Evolutionary conservation across 805 yeast genomes (phyloP), one percentile per base, ranked within the genome.

Genomic region (Pichia phayaonensis): DNA sequence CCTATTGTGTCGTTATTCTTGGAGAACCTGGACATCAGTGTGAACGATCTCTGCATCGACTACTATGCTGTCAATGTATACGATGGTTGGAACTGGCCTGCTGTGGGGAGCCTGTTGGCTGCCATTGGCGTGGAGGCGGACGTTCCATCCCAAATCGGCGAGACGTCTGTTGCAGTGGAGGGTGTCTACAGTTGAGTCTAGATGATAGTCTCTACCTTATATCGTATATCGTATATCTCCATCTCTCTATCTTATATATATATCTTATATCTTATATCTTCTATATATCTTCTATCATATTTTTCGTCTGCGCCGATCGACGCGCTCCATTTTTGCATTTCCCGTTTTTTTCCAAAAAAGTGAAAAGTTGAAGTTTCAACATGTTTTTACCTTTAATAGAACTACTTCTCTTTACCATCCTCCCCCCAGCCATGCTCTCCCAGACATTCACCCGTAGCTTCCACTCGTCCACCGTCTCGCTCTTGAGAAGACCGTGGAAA

Each of bases 401-500:
- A n/a, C n/a, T n/a, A n/a, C n/a, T n/a, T n/a, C n/a, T n/a, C n/a
- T n/a, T n/a, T 24, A 6, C 27, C 27, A 6, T 24, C 8, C 27
- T 12, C 12, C 34, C 5, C 12, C 16, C 38, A 34, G n/a, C 45
- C 34, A 45, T 45, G 47, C 36, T 45, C 15, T 26, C 50, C 16
- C 50, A 21, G 12, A 42, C 47, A 22, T 27, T 12, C 40, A 26
- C 47, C 7, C 49, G 57, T 40, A 34, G 26, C 23, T 22, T 22
- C 42, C 42, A 22, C n/a, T 40, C 42, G 6, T 40, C 42, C 23
- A 22, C 41, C 1, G 31, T n/a, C 11, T 21, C 76, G 23, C 72
- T 71, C 46, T 76, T 90, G 51, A 79, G 84, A 54, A 79, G 95
- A 58, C 97, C 97, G 41, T 90, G 97, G 97, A 85, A 86, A 61